These are phyloP conservation scores for Esteya vermicola DNA, from an alignment of 2,329 filamentous ascomycete genomes.

Conservation along the genomic window DNA sequence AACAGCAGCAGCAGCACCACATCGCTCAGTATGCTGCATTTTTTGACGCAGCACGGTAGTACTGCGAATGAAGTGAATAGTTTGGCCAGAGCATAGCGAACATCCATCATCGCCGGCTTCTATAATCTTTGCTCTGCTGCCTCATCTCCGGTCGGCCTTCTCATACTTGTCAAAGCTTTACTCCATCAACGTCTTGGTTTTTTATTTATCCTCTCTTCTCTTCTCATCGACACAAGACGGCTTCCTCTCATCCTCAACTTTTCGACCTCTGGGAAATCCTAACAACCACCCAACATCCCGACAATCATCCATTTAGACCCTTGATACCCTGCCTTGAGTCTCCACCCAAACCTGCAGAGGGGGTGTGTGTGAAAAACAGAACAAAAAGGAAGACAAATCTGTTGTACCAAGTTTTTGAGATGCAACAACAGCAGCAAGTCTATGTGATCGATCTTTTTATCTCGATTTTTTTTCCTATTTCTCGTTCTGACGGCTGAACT, in stretches of 20 bases:
- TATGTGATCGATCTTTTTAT: constrained; percentile 1
- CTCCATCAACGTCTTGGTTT: too few relatives aligned
- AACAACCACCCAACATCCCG: too few relatives aligned
- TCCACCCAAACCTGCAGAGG: constrained; percentile 5
- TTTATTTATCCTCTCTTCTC: too few relatives aligned
- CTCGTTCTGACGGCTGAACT: too few relatives aligned
- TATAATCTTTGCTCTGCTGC: background rate
- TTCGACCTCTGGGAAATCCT: too few relatives aligned
- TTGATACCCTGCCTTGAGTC: constrained; percentile 10
- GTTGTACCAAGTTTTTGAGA: constrained; percentile 9
- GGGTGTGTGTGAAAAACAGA: constrained; percentile 7
- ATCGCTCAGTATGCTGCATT: constrained; percentile 29
- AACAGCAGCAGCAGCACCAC: constrained; percentile 19
- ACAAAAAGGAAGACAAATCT: too few relatives aligned
- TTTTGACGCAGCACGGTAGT: constrained; percentile 16
- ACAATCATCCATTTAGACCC: constrained; percentile 5
- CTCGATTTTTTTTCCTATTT: constrained; percentile 8
- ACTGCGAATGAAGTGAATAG: background rate
- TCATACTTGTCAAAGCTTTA: too few relatives aligned
- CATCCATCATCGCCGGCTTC: background rate
- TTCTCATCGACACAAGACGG: too few relatives aligned
- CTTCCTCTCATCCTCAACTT: too few relatives aligned
- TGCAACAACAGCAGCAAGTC: constrained; percentile 4
- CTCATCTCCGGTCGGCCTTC: constrained; percentile 1
- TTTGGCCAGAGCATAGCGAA: background rate